Evolutionary conservation across 306 rosid species (phyloP).

Genomic region (Medicago arabica): DNA sequence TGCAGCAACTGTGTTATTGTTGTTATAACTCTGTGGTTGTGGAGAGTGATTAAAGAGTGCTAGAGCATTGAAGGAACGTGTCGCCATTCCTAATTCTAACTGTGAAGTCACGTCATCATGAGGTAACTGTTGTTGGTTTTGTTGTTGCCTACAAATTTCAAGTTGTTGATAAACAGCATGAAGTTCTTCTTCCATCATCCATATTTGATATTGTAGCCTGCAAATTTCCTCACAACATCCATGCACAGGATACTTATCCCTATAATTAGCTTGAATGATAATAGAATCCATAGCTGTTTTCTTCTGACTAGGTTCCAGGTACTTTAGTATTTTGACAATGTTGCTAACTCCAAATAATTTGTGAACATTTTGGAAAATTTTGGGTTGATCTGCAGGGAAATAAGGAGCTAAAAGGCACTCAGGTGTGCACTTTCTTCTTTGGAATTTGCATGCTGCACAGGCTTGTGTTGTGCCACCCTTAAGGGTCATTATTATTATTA

Average conservation of each 20-base stretch:
- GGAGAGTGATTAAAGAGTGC: slow-evolving; percentile 50
- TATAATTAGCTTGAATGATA: slow-evolving; percentile 61
- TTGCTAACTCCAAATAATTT: slow-evolving; percentile 77
- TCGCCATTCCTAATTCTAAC: slow-evolving; percentile 68
- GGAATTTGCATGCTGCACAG: slow-evolving; percentile 80
- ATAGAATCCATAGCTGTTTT: slow-evolving; percentile 67
- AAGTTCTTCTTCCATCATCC: slow-evolving; percentile 62
- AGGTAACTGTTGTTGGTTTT: slow-evolving; percentile 39
- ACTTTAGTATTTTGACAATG: slow-evolving; percentile 57
- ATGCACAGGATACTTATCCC: slow-evolving; percentile 64
- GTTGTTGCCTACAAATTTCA: slow-evolving; percentile 60
- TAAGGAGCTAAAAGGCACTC: slow-evolving; percentile 72
- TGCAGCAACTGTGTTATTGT: slow-evolving; percentile 25
- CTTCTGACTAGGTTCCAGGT: slow-evolving; percentile 52
- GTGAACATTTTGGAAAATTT: slow-evolving; percentile 67
- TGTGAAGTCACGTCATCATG: slow-evolving; percentile 59
- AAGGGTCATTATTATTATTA: slow-evolving; percentile 56
- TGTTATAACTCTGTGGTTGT: slow-evolving; percentile 44
- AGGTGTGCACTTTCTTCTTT: slow-evolving; percentile 67
- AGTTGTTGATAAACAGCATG: slow-evolving; percentile 60
- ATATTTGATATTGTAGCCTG: slow-evolving; percentile 56
- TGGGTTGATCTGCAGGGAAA: slow-evolving; percentile 80
- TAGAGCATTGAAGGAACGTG: slow-evolving; percentile 45
- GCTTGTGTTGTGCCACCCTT: slow-evolving; percentile 77
- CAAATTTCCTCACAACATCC: slow-evolving; percentile 68